These are phyloP conservation scores for Rhodotorula mucilaginosa DNA, from an alignment of 1,284 basidiomycete species.

Conservation along the genomic window DNA sequence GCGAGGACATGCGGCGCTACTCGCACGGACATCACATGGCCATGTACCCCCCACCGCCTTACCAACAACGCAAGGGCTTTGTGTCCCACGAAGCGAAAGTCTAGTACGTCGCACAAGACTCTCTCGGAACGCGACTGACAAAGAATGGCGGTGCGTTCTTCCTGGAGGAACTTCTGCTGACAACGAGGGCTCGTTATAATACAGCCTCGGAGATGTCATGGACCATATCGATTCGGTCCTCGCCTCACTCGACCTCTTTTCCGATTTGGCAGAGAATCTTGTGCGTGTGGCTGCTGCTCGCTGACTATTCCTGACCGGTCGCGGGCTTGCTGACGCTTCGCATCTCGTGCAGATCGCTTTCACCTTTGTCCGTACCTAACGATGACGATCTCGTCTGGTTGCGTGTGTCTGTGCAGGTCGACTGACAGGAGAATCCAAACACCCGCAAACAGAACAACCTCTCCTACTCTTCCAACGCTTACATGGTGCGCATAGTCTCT, in stretches of 20 bases:
- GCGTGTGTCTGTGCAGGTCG: background rate
- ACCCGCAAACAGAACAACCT: conserved; percentile 48
- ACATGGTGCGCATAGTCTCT: no score
- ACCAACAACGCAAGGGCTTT: conserved; percentile 17
- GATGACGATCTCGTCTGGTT: background rate
- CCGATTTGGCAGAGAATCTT: conserved; percentile 19
- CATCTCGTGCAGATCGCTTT: background rate
- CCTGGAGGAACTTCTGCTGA: background rate
- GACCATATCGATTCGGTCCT: conserved; percentile 32
- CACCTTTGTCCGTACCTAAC: background rate
- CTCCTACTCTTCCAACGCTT: conserved; percentile 41
- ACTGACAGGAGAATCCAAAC: no score
- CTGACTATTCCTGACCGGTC: no score
- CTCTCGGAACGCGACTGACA: background rate
- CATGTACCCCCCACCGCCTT: background rate
- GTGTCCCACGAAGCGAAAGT: conserved; percentile 28
- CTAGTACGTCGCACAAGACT: conserved; percentile 4
- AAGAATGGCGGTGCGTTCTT: background rate
- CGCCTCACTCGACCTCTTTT: conserved; percentile 23
- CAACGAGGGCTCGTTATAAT: background rate
- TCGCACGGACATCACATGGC: background rate
- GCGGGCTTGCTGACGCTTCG: no score
- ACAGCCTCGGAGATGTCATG: conserved; percentile 25
- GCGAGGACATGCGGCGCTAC: background rate
- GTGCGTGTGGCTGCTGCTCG: conserved; percentile 5